Conservation (phyloP, 495 filamentous ascomycete genomes). For the Oidiodendron maius region DNA sequence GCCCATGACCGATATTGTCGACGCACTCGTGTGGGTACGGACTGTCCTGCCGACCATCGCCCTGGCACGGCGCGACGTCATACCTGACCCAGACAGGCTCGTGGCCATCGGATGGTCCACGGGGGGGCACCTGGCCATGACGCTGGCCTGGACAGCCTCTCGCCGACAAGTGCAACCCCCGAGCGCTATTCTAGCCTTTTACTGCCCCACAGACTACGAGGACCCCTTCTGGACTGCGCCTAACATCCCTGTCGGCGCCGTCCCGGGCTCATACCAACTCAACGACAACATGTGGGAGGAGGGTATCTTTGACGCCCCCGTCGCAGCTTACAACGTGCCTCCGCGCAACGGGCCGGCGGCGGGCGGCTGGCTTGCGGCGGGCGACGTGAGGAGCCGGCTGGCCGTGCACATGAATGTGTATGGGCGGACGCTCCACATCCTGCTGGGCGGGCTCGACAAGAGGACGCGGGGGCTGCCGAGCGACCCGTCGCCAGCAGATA, state of each 20-base stretch:
- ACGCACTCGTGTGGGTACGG: conserved; percentile 42
- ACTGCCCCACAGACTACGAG: conserved; percentile 41
- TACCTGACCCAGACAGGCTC: too few species aligned
- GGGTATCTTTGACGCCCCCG: too few species aligned
- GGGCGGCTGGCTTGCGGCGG: too few species aligned
- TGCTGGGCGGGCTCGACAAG: neutral
- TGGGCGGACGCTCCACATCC: conserved; percentile 22
- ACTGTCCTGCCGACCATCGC: conserved; percentile 36
- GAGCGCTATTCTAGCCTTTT: conserved; percentile 46
- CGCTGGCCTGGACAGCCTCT: conserved; percentile 33
- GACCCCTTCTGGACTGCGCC: conserved; percentile 11
- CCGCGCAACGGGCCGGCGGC: too few species aligned
- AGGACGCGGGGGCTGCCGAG: conserved; percentile 9
- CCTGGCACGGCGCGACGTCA: too few species aligned
- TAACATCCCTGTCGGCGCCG: conserved; percentile 21
- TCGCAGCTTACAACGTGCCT: too few species aligned
- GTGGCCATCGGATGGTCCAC: conserved; percentile 52
- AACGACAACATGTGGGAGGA: too few species aligned
- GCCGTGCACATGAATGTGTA: conserved; percentile 31
- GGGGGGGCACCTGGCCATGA: conserved; percentile 48
- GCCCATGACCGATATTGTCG: conserved; percentile 41
- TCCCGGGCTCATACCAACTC: conserved; percentile 37
- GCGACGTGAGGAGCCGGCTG: too few species aligned
- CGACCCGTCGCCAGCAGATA: conserved; percentile 20
- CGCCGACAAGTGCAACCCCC: conserved; percentile 32